These are phyloP conservation scores for Cercospora citrullina DNA, from an alignment of 2,329 filamentous ascomycete species.

Conservation along the genomic window DNA sequence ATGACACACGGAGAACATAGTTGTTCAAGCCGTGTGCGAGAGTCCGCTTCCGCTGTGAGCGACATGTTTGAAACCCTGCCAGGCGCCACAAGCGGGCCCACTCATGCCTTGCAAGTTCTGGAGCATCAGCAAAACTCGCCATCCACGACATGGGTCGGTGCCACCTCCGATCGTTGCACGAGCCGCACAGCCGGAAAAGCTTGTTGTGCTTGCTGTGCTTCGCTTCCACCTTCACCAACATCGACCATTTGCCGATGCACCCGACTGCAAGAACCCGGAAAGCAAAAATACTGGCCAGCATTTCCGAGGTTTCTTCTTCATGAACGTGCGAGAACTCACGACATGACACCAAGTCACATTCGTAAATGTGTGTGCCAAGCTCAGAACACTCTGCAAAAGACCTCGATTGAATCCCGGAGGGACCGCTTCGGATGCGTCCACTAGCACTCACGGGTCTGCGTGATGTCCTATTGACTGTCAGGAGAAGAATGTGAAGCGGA, in stretches of 20 bases:
- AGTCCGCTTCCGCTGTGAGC: not conserved
- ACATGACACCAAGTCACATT: not conserved
- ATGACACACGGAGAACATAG: not conserved
- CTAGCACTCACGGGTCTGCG: not conserved
- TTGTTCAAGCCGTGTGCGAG: not conserved
- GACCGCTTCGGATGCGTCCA: not conserved
- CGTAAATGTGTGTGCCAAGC: not conserved
- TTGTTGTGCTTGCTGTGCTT: slow-evolving; percentile 2
- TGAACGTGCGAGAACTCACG: not conserved
- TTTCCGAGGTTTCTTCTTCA: not conserved
- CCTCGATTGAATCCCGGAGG: not conserved
- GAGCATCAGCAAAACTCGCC: not conserved
- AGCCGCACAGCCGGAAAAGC: not conserved
- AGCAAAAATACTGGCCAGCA: not conserved
- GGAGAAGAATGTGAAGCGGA: not conserved
- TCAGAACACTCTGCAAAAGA: not conserved
- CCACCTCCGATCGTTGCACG: not conserved
- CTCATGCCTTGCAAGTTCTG: not conserved
- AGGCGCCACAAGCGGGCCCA: not conserved
- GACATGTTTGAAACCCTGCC: not conserved
- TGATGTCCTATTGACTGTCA: not conserved
- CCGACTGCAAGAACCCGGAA: not conserved
- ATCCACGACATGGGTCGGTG: not conserved
- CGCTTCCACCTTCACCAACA: not conserved
- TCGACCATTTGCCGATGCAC: not conserved